Base-by-base conservation (phyloP, 768 basidiomycete species). In the Neoboletus brunneissimus region DNA sequence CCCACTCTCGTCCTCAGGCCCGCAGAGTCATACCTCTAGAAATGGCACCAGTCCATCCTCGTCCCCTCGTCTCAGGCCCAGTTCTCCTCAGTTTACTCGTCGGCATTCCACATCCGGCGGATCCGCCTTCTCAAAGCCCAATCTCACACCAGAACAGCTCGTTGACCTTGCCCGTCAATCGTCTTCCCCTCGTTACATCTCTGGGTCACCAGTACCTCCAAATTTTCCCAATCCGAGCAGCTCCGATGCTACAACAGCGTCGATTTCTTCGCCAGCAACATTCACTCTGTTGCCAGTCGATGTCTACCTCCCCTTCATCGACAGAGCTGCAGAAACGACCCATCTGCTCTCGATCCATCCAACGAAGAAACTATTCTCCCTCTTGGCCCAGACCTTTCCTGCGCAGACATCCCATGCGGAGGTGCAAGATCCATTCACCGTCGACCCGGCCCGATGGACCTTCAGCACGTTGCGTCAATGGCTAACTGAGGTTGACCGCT, bases 261-360 rank as follows among this genome's bases (percentile, higher is more conserved):
- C 65, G 13, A 47, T 55, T 1, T 57, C 75, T 3, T 61, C 76
- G 0, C 82, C 82, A 5, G 81, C 84, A 2, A 83, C 83, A 2
- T 92, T 92, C 67, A 89, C 88, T 0, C 84, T 83, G 0, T 79
- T 94, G 2, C 88, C 88, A 6, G 83, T 84, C 22, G 85, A 90
- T 57, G 82, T 91, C 31, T 87, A 85, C 62, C 82, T 97, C 15
- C 94, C 94, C 1, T 97, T 94, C 73, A 79, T 95, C 59, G 87
- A 95, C 60, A 85, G 94, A 20, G 81, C 91, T 0, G 72, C 76
- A 0, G 94, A 97, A 65, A 91, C 95, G 1, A 60, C 79, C 5
- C 74, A 81, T 10, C 79, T 97, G 29, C 81, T 94, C 55, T 76
- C 79, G 22, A 78, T 73, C 13, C 83, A 78, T 3, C 89, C 85